A percentile compares a stretch with the other conserved stretches of the same genome.
These are phyloP conservation scores for Acmispon strigosus DNA, from an alignment of 306 rosid genomes.

Conservation along the genomic window DNA sequence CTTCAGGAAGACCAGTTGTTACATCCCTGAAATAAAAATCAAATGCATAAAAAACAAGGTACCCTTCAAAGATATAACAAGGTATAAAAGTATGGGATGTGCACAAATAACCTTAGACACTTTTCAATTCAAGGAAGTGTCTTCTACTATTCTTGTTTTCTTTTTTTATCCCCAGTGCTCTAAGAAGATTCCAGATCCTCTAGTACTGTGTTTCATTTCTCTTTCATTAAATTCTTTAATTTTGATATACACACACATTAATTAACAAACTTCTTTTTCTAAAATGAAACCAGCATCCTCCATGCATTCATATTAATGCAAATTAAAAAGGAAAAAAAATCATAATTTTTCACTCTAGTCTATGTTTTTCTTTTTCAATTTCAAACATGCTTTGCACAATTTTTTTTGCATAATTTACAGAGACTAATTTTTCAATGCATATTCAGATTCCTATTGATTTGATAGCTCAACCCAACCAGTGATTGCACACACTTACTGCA, in stretches of 20 bases:
- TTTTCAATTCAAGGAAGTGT: background rate
- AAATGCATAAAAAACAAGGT: background rate
- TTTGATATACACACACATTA: too few relatives aligned
- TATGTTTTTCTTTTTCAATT: too few relatives aligned
- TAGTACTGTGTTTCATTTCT: background rate
- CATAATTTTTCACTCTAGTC: too few relatives aligned
- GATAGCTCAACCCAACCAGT: background rate
- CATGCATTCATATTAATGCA: too few relatives aligned
- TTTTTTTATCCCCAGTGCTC: background rate
- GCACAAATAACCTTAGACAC: background rate
- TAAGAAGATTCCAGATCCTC: background rate
- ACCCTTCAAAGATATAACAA: constrained; percentile 10
- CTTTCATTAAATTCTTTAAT: background rate
- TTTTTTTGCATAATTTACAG: background rate
- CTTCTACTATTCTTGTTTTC: background rate
- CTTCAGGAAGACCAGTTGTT: constrained; percentile 60
- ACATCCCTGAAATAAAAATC: constrained; percentile 49
- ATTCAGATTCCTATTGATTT: background rate
- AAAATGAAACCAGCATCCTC: too few relatives aligned
- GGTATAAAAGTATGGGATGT: background rate
- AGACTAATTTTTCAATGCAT: background rate
- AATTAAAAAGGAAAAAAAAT: too few relatives aligned
- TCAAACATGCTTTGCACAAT: background rate
- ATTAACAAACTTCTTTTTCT: too few relatives aligned
- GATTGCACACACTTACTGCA: background rate